phyloP scores from a whole-genome alignment of 208 protist species.

The Trypanosoma cruzi region DNA sequence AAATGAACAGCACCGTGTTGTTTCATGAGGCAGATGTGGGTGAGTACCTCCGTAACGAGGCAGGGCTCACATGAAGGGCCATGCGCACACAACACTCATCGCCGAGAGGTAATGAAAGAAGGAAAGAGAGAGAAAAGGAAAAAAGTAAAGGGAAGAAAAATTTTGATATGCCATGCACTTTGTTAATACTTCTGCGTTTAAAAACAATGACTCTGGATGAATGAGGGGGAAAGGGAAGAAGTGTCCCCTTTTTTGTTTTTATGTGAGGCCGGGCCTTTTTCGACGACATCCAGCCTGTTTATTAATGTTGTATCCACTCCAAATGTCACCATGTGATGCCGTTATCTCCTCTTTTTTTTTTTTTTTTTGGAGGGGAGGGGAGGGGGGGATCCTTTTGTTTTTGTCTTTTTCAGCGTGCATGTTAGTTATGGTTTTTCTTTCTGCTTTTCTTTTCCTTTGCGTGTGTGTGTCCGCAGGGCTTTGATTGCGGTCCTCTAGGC shows the following conservation, averaged over 20 bases:
- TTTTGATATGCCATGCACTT: background rate
- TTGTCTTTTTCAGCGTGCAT: no score
- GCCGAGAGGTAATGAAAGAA: background rate
- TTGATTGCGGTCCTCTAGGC: no score
- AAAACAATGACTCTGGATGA: background rate
- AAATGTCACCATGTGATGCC: background rate
- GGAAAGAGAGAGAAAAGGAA: background rate
- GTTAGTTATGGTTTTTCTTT: background rate
- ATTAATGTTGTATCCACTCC: background rate
- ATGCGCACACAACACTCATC: background rate
- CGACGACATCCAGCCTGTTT: background rate
- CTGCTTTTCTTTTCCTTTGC: background rate
- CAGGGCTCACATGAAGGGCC: slow-evolving; percentile 77
- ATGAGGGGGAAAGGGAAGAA: background rate
- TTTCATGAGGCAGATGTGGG: slow-evolving; percentile 99
- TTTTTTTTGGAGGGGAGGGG: background rate
- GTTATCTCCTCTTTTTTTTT: background rate
- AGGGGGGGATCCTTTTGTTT: background rate
- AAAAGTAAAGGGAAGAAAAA: slow-evolving; percentile 8
- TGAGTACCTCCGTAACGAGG: slow-evolving; percentile 98
- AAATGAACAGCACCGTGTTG: slow-evolving; percentile 96
- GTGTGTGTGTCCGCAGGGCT: background rate
- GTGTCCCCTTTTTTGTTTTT: background rate
- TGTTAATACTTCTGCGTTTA: background rate
- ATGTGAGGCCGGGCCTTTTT: background rate